Base-by-base conservation (phyloP, 306 rosid genomes). In the Inga laurina region DNA sequence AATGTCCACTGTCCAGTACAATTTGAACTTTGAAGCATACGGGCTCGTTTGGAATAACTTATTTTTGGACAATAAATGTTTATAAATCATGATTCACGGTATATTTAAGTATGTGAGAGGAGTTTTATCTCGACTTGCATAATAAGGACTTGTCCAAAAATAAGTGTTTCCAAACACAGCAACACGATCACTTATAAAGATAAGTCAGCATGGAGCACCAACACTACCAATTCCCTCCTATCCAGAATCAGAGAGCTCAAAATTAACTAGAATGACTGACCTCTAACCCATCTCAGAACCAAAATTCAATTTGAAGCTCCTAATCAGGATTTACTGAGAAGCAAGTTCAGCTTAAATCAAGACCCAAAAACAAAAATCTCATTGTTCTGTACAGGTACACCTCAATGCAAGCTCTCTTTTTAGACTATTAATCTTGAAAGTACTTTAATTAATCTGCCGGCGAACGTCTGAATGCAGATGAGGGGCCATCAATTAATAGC, bases 361-460 rank as follows among this genome's bases (percentile, higher is more conserved):
- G 49, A 76, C 51, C 81, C 45, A 27, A 3, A 72, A 83, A 78
- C 61, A 49, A 72, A 79, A 39, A 21, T 68, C 41, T n/a, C 14
- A 78, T 22, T 8, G 62, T 83, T 5, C 69, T 62, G 19, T 27
- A 30, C 0, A 16, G 39, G 39, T 8, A 27, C 4, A 45, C 56
- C 16, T 34, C 65, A 49, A 16, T 49, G 65, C 30, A 74, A 74
- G 49, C 39, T 19, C 43, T 39, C 30, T 19, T 37, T 67, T 62
- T 1, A 27, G 37, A 30, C 21, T 12, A 62, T 27, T 62, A 27
- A 18, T 19, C 44, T 52, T 48, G 45, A 27, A 16, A 16, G 15
- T 3, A 4, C 7, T 14, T 45, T 10, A 37, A 21, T 39, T 27
- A 80, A 80, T 24, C 11, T 3, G 41, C 8, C 5, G 78, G 21